Evolutionary conservation across 768 basidiomycete genomes (phyloP), one percentile per base, ranked within the genome.

Genomic region (Polyporus arcularius): DNA sequence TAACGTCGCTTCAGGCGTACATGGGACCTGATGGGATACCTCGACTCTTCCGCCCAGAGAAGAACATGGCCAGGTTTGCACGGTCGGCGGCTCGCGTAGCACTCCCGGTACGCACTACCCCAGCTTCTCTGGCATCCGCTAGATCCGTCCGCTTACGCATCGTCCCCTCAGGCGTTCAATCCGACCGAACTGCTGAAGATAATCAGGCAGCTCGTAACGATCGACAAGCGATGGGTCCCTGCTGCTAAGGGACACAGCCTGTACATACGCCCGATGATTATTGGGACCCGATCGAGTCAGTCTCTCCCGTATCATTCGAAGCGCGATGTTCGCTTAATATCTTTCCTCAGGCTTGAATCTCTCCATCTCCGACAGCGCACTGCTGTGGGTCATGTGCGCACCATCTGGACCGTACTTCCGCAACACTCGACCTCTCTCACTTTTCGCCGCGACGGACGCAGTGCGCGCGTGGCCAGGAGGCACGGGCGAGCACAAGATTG

Each of bases 151-250:
- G 10, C 26, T 15, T 9, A 30, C 26, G 14, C 12, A 2, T 21
- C 10, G 15, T 26, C 11, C 8, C 18, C 12, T n/a, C 39, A 76
- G 79, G 69, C 74, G 10, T 80, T 84, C 67, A 71, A 82, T 55
- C 76, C 76, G 0, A 75, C 80, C 43, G 75, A 74, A 31, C 73
- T 85, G 32, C 76, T 81, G 32, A 73, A 74, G 41, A 74, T 85
- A 41, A 78, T 86, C 69, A 88, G 89, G 72, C 82, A 82, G 46
- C 82, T 98, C 57, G 85, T 90, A 43, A 53, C 68, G 45, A 63
- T 89, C 47, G 95, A 98, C 46, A 73, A 78, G 11, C 83, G 87
- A 10, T 97, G 95, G 94, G 92, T 97, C 28, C 95, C 94, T 2
- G 73, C 76, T 1, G 72, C 77, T 8, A 78, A 83, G 1, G 94